A percentile compares a stretch with the other conserved stretches of the same genome.
Conservation (phyloP, 2,329 filamentous ascomycete species). For the Hymenoscyphus repandus region DNA sequence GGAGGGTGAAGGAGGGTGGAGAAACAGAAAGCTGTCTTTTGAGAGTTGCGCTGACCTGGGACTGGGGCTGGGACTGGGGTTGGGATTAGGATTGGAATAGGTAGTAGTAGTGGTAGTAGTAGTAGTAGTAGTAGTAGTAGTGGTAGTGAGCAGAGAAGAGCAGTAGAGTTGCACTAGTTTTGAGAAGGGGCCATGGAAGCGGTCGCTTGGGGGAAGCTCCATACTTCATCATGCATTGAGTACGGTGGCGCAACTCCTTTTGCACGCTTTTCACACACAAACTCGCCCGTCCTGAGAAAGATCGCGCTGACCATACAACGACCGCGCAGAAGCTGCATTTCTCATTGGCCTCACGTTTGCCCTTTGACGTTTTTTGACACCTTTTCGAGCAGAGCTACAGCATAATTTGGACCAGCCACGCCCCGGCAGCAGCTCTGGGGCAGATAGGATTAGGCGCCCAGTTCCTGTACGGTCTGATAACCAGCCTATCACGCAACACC, state of each 20-base stretch:
- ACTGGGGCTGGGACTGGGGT: background rate
- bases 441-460: slow-evolving; percentile 22
- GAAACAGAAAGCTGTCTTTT: background rate
- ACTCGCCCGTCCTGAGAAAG: background rate
- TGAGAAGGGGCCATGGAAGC: background rate
- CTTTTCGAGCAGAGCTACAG: slow-evolving; percentile 4
- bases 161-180: background rate
- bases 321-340: slow-evolving; percentile 10
- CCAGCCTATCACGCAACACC: slow-evolving; percentile 18
- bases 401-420: slow-evolving; percentile 14
- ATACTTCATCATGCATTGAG: slow-evolving; percentile 9
- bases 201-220: slow-evolving; percentile 2
- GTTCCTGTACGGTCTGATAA: slow-evolving; percentile 7
- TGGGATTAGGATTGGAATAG: slow-evolving; percentile 4
- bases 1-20: too few relatives aligned
- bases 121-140: background rate
- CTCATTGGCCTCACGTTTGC: slow-evolving; percentile 9
- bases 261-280: too few relatives aligned
- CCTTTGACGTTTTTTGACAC: too few relatives aligned
- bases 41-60: background rate
- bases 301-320: slow-evolving; percentile 1
- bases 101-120: too few relatives aligned
- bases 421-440: background rate
- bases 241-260: background rate
- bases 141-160: background rate